phyloP scores from a whole-genome alignment of 2,329 filamentous ascomycete species.

The Colletotrichum sp. region DNA sequence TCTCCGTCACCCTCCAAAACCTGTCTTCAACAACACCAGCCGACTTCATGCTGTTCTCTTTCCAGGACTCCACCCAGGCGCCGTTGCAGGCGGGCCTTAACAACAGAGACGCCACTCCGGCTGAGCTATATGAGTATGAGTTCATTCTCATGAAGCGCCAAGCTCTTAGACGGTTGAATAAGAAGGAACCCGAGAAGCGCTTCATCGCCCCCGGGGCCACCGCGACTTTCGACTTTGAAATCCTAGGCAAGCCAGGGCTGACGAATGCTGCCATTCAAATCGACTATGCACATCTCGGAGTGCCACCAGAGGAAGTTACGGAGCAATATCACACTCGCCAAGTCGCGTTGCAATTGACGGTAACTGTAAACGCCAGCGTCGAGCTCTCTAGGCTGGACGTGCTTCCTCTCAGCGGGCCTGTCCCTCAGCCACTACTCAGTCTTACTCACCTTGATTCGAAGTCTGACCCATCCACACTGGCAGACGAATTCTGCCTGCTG shows the following conservation, averaged over 20 bases:
- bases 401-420: constrained; percentile 71
- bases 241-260: constrained; percentile 85
- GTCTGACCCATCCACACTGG: constrained; percentile 39
- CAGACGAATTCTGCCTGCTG: constrained; percentile 73
- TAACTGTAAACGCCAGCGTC: constrained; percentile 92
- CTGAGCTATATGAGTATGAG: constrained; percentile 87
- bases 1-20: constrained; percentile 83
- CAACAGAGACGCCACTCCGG: constrained; percentile 77
- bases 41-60: constrained; percentile 86
- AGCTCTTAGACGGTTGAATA: constrained; percentile 61
- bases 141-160: constrained; percentile 78
- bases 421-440: constrained; percentile 67
- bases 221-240: constrained; percentile 80
- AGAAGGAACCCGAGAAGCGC: constrained; percentile 54
- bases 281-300: constrained; percentile 84
- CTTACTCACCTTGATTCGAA: constrained; percentile 40
- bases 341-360: constrained; percentile 77
- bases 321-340: constrained; percentile 85
- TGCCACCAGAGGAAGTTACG: constrained; percentile 68
- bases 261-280: constrained; percentile 82
- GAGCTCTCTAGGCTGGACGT: constrained; percentile 84
- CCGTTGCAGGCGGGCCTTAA: constrained; percentile 77
- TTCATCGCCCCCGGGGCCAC: constrained; percentile 72
- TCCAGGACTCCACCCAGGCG: constrained; percentile 85
- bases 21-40: constrained; percentile 72